Percentiles rank a stretch among this genome's conserved stretches.
These are phyloP conservation scores for Entomophthora muscae DNA, from an alignment of 371 early-diverging fungal genomes.

Conservation along the genomic window DNA sequence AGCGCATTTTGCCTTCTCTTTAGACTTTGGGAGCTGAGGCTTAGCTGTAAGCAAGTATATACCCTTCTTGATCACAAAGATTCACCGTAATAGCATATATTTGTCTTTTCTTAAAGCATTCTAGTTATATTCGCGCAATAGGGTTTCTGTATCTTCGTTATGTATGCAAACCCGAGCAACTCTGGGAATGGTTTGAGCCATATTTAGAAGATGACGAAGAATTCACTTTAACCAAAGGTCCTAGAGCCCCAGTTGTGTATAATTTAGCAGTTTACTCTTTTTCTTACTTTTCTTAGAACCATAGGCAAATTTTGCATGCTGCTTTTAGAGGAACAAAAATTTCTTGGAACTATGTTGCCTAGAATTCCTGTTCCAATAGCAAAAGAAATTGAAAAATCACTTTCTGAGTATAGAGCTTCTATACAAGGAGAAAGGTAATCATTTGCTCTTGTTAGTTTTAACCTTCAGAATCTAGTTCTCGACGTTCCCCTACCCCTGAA, in stretches of 20 bases:
- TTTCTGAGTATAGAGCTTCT: conserved; percentile 15
- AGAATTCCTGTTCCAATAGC: conserved; percentile 70
- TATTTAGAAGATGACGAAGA: conserved; percentile 67
- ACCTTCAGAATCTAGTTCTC: background rate
- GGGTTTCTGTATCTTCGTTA: conserved; percentile 75
- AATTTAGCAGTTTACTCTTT: conserved; percentile 11
- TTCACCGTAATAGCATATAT: conserved; percentile 39
- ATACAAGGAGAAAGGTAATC: background rate
- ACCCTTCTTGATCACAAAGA: conserved; percentile 57
- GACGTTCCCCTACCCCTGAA: background rate
- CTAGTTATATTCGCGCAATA: conserved; percentile 57
- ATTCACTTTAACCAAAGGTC: conserved; percentile 40
- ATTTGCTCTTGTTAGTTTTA: background rate
- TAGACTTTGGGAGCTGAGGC: conserved; percentile 64
- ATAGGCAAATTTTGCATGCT: conserved; percentile 47
- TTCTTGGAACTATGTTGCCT: conserved; percentile 58
- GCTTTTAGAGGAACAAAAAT: conserved; percentile 50
- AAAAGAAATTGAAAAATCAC: conserved; percentile 44
- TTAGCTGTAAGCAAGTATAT: conserved; percentile 60
- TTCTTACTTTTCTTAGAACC: conserved; percentile 22
- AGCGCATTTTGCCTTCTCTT: conserved; percentile 72
- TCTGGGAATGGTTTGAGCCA: conserved; percentile 70
- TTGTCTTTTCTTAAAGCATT: background rate
- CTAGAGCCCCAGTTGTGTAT: conserved; percentile 38
- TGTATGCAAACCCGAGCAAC: conserved; percentile 54